Evolutionary conservation across 768 basidiomycete species (phyloP).

Genomic region (Russula sp.): DNA sequence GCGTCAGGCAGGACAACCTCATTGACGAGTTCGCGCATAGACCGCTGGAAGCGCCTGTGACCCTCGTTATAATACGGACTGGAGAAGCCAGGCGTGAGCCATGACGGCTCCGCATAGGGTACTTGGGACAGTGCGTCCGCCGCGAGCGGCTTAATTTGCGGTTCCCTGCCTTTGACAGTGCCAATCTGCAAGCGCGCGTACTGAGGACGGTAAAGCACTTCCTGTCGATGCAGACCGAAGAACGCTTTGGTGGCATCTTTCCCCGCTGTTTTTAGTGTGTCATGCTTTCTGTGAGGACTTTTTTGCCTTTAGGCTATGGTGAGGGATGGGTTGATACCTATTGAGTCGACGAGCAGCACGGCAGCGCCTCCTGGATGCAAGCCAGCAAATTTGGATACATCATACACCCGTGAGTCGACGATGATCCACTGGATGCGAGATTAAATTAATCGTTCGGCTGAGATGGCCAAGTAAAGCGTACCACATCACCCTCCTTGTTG

Average conservation of each 20-base stretch:
- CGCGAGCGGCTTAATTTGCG: constrained; percentile 50
- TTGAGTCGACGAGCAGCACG: constrained; percentile 61
- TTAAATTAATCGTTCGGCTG: neutral
- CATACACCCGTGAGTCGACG: constrained; percentile 77
- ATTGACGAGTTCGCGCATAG: constrained; percentile 71
- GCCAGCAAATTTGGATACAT: constrained; percentile 74
- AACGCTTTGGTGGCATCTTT: constrained; percentile 77
- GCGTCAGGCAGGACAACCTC: constrained; percentile 77
- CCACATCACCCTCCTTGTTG: constrained; percentile 80
- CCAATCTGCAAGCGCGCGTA: constrained; percentile 71
- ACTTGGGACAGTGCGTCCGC: constrained; percentile 69
- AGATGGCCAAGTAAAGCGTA: constrained; percentile 37
- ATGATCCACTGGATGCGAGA: constrained; percentile 62
- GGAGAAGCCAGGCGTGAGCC: constrained; percentile 65
- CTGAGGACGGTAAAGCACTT: constrained; percentile 72
- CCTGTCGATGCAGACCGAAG: constrained; percentile 81
- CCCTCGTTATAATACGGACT: constrained; percentile 76
- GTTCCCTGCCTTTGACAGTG: constrained; percentile 54
- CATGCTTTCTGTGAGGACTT: neutral
- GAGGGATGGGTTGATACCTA: constrained; percentile 46
- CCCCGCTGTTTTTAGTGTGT: constrained; percentile 48
- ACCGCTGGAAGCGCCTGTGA: constrained; percentile 72
- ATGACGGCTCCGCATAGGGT: constrained; percentile 85
- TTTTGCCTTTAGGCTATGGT: neutral
- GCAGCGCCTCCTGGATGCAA: constrained; percentile 85